Evolutionary conservation across 2,329 filamentous ascomycete genomes (phyloP).

Genomic region (Bipolaris gigantea): DNA sequence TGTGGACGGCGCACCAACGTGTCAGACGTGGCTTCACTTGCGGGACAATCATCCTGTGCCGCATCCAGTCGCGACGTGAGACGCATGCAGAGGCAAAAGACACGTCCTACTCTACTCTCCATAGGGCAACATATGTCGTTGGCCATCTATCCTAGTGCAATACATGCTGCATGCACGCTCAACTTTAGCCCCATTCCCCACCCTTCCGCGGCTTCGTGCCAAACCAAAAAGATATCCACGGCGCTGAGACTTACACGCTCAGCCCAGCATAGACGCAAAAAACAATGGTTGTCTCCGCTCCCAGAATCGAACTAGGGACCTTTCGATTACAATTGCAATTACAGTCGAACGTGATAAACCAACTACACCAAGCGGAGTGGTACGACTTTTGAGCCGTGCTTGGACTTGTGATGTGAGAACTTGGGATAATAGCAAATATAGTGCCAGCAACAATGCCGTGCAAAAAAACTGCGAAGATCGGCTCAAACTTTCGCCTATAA

Average conservation of each 20-base stretch:
- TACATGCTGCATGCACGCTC: not conserved
- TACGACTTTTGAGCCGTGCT: conserved; percentile 18
- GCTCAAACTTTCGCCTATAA: not conserved
- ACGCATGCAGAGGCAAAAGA: not conserved
- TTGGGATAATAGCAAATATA: accelerated
- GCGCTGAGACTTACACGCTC: not conserved
- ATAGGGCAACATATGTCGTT: not conserved
- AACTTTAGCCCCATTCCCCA: not conserved
- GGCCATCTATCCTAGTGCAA: not conserved
- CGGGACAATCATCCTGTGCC: not conserved
- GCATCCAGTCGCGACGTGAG: not conserved
- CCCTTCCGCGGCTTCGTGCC: not conserved
- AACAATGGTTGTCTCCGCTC: conserved; percentile 36
- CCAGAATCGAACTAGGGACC: conserved; percentile 38
- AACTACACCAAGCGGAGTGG: conserved; percentile 37
- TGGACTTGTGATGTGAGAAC: conserved; percentile 14
- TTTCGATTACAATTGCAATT: conserved; percentile 42
- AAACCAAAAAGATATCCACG: not conserved
- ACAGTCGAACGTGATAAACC: conserved; percentile 44
- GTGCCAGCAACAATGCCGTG: too few relatives aligned
- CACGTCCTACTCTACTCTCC: too few relatives aligned
- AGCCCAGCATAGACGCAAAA: conserved; percentile 1
- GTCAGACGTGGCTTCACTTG: not conserved
- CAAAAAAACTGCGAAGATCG: too few relatives aligned
- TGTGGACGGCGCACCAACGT: not conserved